These are phyloP conservation scores for Trichosporon sp. DNA, from an alignment of 1,284 basidiomycete species.

Conservation along the genomic window DNA sequence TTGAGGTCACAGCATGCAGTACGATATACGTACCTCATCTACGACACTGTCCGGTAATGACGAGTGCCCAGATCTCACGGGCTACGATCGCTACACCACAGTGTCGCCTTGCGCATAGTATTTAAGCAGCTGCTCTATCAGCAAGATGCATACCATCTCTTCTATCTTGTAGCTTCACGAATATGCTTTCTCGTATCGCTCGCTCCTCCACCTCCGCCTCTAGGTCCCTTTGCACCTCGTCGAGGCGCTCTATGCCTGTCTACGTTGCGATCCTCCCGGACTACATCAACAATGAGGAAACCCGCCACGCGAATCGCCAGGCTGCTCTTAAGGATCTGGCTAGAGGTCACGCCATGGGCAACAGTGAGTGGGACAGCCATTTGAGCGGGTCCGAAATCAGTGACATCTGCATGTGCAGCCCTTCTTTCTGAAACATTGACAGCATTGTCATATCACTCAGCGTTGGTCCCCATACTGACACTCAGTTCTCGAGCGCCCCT, in stretches of 20 bases:
- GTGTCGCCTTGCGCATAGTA: too few relatives aligned
- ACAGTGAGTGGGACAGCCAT: neutral
- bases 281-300: slow-evolving; percentile 2
- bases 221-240: neutral
- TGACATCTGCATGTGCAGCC: neutral
- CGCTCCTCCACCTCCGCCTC: neutral
- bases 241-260: neutral
- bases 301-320: neutral
- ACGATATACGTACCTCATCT: neutral
- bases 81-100: too few relatives aligned
- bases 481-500: neutral
- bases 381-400: too few relatives aligned
- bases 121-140: neutral
- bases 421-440: too few relatives aligned
- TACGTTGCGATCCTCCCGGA: neutral
- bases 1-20: neutral
- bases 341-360: neutral
- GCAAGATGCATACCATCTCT: too few relatives aligned
- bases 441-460: too few relatives aligned
- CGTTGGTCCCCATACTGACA: too few relatives aligned
- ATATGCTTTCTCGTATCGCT: neutral
- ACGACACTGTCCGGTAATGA: neutral
- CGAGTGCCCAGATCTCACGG: neutral
- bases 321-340: neutral
- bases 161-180: neutral